Conservation (phyloP, 192 early-diverging fungal species). For the Umbelopsis sp. region DNA sequence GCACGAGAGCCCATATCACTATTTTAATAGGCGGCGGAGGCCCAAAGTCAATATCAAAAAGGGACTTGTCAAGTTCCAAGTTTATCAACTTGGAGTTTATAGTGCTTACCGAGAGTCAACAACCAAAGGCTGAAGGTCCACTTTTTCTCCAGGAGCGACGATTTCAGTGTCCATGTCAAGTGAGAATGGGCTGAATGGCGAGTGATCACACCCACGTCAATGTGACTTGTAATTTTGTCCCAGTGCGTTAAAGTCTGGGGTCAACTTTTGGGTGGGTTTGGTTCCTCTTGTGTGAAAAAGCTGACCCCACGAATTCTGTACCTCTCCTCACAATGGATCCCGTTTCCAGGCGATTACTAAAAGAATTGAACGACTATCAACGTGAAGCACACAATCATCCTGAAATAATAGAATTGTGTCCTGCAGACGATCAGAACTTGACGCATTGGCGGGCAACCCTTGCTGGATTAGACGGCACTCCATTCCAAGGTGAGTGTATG, state of each 20-base stretch:
- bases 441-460: conserved; percentile 71
- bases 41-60: not conserved
- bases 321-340: conserved; percentile 37
- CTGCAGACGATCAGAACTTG: conserved; percentile 68
- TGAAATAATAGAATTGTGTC: conserved; percentile 61
- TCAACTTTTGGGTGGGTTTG: not conserved
- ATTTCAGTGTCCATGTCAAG: conserved; percentile 8
- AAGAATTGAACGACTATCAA: conserved; percentile 61
- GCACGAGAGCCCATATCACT: conserved; percentile 13
- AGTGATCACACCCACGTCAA: too few relatives aligned
- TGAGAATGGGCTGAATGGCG: not conserved
- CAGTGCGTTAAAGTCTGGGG: not conserved
- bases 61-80: not conserved
- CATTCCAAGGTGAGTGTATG: conserved; percentile 63
- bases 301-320: not conserved
- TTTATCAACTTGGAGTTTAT: not conserved
- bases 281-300: not conserved
- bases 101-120: conserved; percentile 5
- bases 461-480: conserved; percentile 61
- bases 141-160: conserved; percentile 14
- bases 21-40: not conserved
- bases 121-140: not conserved
- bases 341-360: conserved; percentile 59
- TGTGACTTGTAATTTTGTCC: not conserved
- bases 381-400: conserved; percentile 49